These are phyloP conservation scores for Fagus crenata DNA, from an alignment of 306 rosid genomes.

Conservation along the genomic window DNA sequence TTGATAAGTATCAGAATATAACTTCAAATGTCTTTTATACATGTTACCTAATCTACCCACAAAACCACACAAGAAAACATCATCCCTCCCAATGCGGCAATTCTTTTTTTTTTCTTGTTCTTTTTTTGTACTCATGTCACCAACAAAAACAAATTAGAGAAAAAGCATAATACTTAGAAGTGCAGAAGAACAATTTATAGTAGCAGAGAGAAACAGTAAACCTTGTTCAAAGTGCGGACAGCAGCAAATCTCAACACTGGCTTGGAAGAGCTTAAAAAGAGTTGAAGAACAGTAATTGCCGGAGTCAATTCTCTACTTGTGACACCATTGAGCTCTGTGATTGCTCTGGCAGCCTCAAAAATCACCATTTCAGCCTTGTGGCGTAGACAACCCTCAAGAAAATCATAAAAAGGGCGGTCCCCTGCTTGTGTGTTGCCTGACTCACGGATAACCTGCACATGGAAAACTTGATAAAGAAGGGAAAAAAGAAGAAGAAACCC, in stretches of 20 bases:
- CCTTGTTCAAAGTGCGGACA: conserved; percentile 98
- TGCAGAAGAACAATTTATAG: conserved; percentile 11
- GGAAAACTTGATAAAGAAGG: conserved; percentile 24
- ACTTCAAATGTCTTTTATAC: neutral
- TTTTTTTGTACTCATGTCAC: neutral
- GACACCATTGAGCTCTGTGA: conserved; percentile 92
- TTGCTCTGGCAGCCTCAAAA: conserved; percentile 97
- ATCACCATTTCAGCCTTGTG: conserved; percentile 99
- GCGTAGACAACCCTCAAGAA: conserved; percentile 95
- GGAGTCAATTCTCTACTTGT: conserved; percentile 91
- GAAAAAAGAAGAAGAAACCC: conserved; percentile 18
- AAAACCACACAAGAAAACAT: neutral
- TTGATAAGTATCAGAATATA: neutral
- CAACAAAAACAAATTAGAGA: neutral
- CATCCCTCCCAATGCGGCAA: neutral
- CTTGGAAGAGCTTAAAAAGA: conserved; percentile 92
- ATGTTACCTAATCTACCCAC: neutral
- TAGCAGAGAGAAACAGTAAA: conserved; percentile 19
- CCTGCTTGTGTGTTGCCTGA: conserved; percentile 75
- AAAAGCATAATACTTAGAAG: conserved; percentile 16
- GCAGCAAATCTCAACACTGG: conserved; percentile 99
- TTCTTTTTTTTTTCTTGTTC: neutral
- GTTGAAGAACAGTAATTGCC: conserved; percentile 97
- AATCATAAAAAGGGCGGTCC: conserved; percentile 94
- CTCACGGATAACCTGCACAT: conserved; percentile 80